Percentiles rank a stretch among this genome's conserved stretches.
Evolutionary conservation across 73 alveolate genomes (phyloP).

Genomic region (Paramecium sexaurelia): DNA sequence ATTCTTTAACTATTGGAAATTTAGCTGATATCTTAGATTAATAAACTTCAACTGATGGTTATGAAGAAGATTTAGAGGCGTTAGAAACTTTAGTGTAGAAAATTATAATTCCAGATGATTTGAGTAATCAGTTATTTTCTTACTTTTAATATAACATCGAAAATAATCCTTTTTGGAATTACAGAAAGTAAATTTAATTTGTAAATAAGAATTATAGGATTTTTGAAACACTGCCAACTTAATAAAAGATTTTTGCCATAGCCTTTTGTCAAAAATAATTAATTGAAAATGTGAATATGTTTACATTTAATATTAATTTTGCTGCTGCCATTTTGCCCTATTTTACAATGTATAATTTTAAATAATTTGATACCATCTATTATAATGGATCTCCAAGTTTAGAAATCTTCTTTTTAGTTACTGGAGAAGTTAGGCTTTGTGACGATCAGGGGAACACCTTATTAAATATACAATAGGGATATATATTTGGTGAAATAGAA

Average conservation of each 20-base stretch:
- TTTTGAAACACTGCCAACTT: background rate
- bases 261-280: background rate
- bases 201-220: background rate
- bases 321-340: background rate
- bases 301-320: background rate
- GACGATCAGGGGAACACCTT: constrained; percentile 6
- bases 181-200: constrained; percentile 12
- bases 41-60: constrained; percentile 56
- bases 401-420: constrained; percentile 36
- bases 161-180: constrained; percentile 56
- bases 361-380: constrained; percentile 30
- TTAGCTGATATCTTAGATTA: constrained; percentile 71
- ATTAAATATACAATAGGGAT: background rate
- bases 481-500: constrained; percentile 49
- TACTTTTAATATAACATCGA: background rate
- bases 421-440: constrained; percentile 37
- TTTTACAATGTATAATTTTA: background rate
- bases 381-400: constrained; percentile 11
- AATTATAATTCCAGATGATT: background rate
- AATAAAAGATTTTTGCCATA: background rate
- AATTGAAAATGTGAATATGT: constrained; percentile 8
- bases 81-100: background rate
- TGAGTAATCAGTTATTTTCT: background rate
- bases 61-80: constrained; percentile 11
- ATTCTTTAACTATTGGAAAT: constrained; percentile 81